Evolutionary conservation across 371 early-diverging fungal species (phyloP).

Genomic region (Parasitella parasitica): DNA sequence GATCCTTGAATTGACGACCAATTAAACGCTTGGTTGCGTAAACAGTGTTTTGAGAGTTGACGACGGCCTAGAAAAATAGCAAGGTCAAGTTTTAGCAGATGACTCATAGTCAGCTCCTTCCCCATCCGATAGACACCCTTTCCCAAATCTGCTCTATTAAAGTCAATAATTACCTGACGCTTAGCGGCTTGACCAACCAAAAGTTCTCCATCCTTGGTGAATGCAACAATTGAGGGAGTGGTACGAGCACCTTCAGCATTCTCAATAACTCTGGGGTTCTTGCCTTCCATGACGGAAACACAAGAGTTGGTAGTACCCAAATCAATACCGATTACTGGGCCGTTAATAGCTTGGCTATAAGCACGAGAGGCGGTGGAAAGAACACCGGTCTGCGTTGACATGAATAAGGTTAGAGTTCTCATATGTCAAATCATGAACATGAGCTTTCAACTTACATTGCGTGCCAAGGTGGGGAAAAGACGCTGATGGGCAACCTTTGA

Average conservation of each 20-base stretch:
- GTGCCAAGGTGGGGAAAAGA: constrained; percentile 32
- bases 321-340: constrained; percentile 98
- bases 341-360: constrained; percentile 68
- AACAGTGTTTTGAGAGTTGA: constrained; percentile 93
- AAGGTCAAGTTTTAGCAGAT: neutral
- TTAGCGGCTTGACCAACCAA: constrained; percentile 97
- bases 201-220: constrained; percentile 88
- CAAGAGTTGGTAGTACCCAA: constrained; percentile 99
- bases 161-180: constrained; percentile 66
- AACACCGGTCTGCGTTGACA: constrained; percentile 20
- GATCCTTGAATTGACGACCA: constrained; percentile 91
- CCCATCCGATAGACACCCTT: neutral
- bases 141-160: neutral
- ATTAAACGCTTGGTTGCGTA: constrained; percentile 97
- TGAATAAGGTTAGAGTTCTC: neutral
- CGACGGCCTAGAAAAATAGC: constrained; percentile 62
- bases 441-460: constrained; percentile 23
- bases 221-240: constrained; percentile 97
- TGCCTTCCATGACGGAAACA: constrained; percentile 97
- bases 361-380: constrained; percentile 30
- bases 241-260: constrained; percentile 96
- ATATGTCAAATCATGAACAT: neutral
- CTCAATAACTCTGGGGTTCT: constrained; percentile 94
- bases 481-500: constrained; percentile 38
- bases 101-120: neutral